phyloP scores from a whole-genome alignment of 2,329 filamentous ascomycete species.

The Colletotrichum simmondsii region DNA sequence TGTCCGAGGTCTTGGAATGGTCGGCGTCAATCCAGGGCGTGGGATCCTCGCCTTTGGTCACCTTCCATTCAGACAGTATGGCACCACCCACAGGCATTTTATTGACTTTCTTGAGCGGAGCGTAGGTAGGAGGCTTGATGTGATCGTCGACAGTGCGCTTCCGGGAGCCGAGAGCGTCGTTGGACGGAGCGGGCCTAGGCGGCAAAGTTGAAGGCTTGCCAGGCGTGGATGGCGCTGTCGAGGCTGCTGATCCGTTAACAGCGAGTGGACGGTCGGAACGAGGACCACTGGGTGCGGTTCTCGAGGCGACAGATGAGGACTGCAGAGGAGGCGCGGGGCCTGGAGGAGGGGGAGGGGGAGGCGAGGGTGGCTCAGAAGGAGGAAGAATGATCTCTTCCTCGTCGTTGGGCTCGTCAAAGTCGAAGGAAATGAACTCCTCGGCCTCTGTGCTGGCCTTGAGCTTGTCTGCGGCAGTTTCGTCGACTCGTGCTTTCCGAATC shows the following conservation, averaged over 20 bases:
- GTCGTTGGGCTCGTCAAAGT: constrained; percentile 62
- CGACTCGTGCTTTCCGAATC: constrained; percentile 88
- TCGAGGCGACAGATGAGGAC: not conserved
- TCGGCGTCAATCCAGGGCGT: constrained; percentile 73
- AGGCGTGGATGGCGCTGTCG: constrained; percentile 36
- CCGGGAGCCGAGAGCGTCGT: constrained; percentile 66
- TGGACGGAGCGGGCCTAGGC: constrained; percentile 42
- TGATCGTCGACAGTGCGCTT: constrained; percentile 81
- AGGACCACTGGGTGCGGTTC: constrained; percentile 14
- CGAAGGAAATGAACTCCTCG: constrained; percentile 92
- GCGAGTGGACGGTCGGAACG: not conserved
- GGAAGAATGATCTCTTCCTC: constrained; percentile 40
- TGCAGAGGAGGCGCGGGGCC: constrained; percentile 10
- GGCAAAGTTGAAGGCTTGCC: constrained; percentile 38
- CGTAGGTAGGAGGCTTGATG: constrained; percentile 68
- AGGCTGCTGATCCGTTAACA: constrained; percentile 33
- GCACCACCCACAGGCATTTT: constrained; percentile 62
- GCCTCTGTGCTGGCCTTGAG: constrained; percentile 65
- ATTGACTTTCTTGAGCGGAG: constrained; percentile 60
- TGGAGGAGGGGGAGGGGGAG: constrained; percentile 22
- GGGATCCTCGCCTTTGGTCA: constrained; percentile 51
- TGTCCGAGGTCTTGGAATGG: constrained; percentile 63
- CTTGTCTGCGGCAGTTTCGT: constrained; percentile 56
- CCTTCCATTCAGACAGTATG: constrained; percentile 64
- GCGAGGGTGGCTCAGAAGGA: constrained; percentile 24